Conservation (phyloP, 768 basidiomycete genomes). For the Neoboletus magnificus region DNA sequence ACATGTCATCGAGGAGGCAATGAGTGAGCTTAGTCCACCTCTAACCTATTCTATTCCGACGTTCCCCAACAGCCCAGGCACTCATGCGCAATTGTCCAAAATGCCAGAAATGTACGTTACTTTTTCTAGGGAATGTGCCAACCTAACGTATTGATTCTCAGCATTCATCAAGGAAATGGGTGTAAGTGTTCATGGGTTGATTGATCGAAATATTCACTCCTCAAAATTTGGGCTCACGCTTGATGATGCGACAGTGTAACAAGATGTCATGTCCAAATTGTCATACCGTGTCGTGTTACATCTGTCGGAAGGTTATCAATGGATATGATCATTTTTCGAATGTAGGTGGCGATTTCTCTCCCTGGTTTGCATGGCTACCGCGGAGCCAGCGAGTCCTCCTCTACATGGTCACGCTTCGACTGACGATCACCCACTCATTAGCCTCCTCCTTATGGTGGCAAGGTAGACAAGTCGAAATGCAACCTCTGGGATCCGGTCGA, state of each 20-base stretch:
- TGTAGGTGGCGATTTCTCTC: conserved; percentile 30
- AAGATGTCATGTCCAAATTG: conserved; percentile 86
- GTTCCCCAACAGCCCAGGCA: conserved; percentile 53
- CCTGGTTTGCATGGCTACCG: background rate
- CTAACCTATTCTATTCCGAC: background rate
- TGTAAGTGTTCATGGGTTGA: conserved; percentile 41
- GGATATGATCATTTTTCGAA: conserved; percentile 78
- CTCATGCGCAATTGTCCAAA: conserved; percentile 87
- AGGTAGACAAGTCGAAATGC: conserved; percentile 47
- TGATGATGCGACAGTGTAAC: conserved; percentile 63
- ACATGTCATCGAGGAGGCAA: conserved; percentile 87
- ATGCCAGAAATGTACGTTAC: conserved; percentile 65
- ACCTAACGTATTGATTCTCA: conserved; percentile 27
- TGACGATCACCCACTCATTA: conserved; percentile 9
- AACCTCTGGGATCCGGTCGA: conserved; percentile 67
- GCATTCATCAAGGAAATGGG: conserved; percentile 79
- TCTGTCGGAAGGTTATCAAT: conserved; percentile 68
- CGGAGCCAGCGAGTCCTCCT: background rate
- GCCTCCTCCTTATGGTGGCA: conserved; percentile 20
- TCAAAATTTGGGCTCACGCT: background rate
- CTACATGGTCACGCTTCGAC: background rate
- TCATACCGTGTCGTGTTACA: conserved; percentile 72
- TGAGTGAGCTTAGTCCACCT: conserved; percentile 54
- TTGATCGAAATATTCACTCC: background rate
- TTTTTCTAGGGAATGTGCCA: background rate